A percentile compares a stretch with the other conserved stretches of the same genome.
Conservation (phyloP, 2,329 filamentous ascomycete genomes). For the Dothiorella sarmentorum region DNA sequence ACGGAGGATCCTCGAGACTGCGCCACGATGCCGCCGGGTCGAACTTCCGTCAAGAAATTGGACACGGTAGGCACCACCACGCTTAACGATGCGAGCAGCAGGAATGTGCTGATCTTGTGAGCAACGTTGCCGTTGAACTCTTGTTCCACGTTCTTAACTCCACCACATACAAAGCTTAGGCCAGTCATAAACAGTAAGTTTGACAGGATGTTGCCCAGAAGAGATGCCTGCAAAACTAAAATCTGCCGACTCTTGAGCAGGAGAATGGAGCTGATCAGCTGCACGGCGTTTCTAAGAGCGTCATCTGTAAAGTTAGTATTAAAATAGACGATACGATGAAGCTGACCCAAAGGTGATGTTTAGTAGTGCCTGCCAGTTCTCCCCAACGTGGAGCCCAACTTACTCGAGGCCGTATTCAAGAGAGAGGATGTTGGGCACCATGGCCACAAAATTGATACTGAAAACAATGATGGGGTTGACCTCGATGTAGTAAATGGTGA, state of each 20-base stretch:
- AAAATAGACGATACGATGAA: slow-evolving; percentile 25
- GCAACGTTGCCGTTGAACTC: slow-evolving; percentile 90
- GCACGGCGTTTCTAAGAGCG: slow-evolving; percentile 72
- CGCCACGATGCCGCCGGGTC: background rate
- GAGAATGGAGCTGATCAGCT: slow-evolving; percentile 84
- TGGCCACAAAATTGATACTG: slow-evolving; percentile 89
- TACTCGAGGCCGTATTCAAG: slow-evolving; percentile 87
- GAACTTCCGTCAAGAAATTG: slow-evolving; percentile 47
- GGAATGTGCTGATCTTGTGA: slow-evolving; percentile 77
- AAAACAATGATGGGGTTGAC: slow-evolving; percentile 57
- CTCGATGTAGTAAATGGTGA: slow-evolving; percentile 65
- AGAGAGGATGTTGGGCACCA: slow-evolving; percentile 82
- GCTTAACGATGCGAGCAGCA: slow-evolving; percentile 73
- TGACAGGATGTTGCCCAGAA: slow-evolving; percentile 87
- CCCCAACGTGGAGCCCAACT: slow-evolving; percentile 71
- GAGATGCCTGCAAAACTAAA: slow-evolving; percentile 83
- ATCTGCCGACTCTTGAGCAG: slow-evolving; percentile 72
- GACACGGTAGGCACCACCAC: slow-evolving; percentile 91
- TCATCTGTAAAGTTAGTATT: slow-evolving; percentile 26
- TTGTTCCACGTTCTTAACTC: slow-evolving; percentile 73
- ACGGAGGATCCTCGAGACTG: slow-evolving; percentile 68
- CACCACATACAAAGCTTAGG: slow-evolving; percentile 88
- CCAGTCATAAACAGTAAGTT: slow-evolving; percentile 86
- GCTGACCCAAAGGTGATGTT: slow-evolving; percentile 82
- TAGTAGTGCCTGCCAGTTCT: slow-evolving; percentile 80